These are phyloP conservation scores for Pseudozyma tsukubaensis DNA, from an alignment of 1,284 basidiomycete genomes.

Conservation along the genomic window DNA sequence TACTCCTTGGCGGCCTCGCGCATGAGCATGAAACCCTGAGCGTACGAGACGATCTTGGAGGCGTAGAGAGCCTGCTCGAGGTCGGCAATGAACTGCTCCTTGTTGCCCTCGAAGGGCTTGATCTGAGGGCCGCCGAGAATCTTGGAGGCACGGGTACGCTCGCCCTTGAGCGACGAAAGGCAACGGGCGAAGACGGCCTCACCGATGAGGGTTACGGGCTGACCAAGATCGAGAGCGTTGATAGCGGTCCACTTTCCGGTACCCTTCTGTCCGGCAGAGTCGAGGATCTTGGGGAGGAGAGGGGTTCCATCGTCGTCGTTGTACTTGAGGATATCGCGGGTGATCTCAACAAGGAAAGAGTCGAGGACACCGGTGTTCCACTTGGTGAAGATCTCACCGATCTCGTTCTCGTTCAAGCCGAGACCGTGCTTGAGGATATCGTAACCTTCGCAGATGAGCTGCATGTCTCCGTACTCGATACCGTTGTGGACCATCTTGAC, in stretches of 20 bases:
- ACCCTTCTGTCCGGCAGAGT: conserved; percentile 92
- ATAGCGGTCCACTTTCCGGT: conserved; percentile 99
- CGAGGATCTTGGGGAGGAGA: conserved; percentile 89
- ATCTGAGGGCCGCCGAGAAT: conserved; percentile 87
- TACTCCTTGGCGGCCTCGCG: conserved; percentile 95
- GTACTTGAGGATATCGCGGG: conserved; percentile 68
- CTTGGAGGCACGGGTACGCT: conserved; percentile 93
- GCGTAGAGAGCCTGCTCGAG: conserved; percentile 99
- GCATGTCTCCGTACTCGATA: conserved; percentile 96
- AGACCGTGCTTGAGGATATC: conserved; percentile 97
- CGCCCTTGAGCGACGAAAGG: conserved; percentile 96
- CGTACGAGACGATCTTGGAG: conserved; percentile 87
- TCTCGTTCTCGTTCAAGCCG: conserved; percentile 73
- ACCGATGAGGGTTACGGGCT: conserved; percentile 92
- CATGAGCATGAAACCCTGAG: conserved; percentile 99
- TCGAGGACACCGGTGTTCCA: conserved; percentile 99
- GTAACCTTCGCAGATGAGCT: conserved; percentile 87
- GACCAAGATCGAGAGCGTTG: conserved; percentile 93
- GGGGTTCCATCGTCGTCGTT: conserved; percentile 94
- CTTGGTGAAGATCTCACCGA: conserved; percentile 69
- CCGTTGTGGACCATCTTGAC: conserved; percentile 99
- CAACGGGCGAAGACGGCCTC: conserved; percentile 99
- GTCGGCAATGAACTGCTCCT: conserved; percentile 98
- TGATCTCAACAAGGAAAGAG: conserved; percentile 98
- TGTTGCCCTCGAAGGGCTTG: conserved; percentile 95